Conservation (phyloP, 2,329 filamentous ascomycete species). For the Colletotrichum godetiae region DNA sequence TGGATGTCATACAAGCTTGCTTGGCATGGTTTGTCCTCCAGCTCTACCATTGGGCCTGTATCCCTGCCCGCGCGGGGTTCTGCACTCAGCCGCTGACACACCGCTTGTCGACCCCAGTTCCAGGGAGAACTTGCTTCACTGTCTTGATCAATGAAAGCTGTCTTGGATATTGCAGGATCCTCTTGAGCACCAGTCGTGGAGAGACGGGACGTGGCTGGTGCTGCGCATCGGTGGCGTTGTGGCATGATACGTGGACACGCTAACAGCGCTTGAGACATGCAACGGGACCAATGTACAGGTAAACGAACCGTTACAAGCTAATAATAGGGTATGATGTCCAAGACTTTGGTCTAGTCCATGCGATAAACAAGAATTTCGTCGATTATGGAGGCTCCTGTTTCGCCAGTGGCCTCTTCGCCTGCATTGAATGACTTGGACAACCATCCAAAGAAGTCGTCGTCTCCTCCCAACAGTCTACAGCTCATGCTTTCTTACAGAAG, state of each 20-base stretch:
- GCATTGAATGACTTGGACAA: background rate
- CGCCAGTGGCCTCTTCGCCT: no score
- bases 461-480: background rate
- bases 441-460: background rate
- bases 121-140: background rate
- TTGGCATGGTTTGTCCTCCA: background rate
- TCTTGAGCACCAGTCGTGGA: background rate
- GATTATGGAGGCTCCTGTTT: background rate
- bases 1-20: slow-evolving; percentile 1
- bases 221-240: background rate
- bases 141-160: slow-evolving; percentile 1
- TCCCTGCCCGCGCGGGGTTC: slow-evolving; percentile 15
- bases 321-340: background rate
- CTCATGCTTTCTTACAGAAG: background rate
- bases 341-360: background rate
- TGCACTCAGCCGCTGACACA: slow-evolving; percentile 19
- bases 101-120: slow-evolving; percentile 8
- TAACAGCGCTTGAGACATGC: background rate
- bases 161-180: background rate
- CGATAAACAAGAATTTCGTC: background rate
- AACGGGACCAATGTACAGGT: background rate
- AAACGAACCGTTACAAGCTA: background rate
- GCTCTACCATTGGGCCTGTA: background rate
- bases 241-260: background rate
- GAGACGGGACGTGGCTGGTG: background rate